Conservation (phyloP, 1,139 yeast species). For the Yamadazyma atmosphaerica region DNA sequence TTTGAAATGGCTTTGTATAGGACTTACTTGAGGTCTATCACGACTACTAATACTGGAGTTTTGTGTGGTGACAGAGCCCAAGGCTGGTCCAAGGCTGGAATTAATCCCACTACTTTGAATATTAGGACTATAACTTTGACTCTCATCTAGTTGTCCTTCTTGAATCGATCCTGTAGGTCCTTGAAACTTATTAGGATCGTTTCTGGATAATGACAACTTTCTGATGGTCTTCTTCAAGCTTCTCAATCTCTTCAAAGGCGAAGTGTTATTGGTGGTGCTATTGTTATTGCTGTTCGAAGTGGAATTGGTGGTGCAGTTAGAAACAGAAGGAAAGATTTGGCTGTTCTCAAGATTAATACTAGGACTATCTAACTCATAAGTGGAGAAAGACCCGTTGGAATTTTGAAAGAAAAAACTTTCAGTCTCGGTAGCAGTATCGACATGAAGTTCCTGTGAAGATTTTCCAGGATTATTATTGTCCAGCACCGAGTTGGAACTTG, state of each 20-base stretch:
- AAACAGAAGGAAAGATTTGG: conserved; percentile 23
- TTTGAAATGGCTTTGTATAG: conserved; percentile 23
- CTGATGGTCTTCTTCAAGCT: conserved; percentile 23
- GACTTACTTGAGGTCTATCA: conserved; percentile 22
- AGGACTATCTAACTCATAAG: conserved; percentile 34
- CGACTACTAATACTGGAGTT: neutral
- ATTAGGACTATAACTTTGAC: neutral
- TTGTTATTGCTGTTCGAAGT: conserved; percentile 3
- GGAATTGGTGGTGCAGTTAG: conserved; percentile 15
- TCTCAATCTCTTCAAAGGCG: conserved; percentile 41
- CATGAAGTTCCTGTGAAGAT: neutral
- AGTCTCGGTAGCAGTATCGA: neutral
- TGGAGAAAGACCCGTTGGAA: conserved; percentile 21
- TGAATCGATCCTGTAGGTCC: neutral
- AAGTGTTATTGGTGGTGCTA: conserved; percentile 16
- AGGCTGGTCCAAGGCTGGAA: conserved; percentile 4
- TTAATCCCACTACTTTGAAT: neutral
- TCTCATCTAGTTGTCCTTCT: neutral
- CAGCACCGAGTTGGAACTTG: neutral
- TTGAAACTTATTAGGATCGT: conserved; percentile 2
- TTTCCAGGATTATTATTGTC: neutral
- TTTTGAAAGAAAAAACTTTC: conserved; percentile 16
- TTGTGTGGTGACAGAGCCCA: neutral
- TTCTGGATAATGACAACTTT: conserved; percentile 19
- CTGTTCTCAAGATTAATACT: conserved; percentile 20